A percentile compares a stretch with the other conserved stretches of the same genome.
phyloP scores from a whole-genome alignment of 345 rosid genomes.

The Cardamine resedifolia region DNA sequence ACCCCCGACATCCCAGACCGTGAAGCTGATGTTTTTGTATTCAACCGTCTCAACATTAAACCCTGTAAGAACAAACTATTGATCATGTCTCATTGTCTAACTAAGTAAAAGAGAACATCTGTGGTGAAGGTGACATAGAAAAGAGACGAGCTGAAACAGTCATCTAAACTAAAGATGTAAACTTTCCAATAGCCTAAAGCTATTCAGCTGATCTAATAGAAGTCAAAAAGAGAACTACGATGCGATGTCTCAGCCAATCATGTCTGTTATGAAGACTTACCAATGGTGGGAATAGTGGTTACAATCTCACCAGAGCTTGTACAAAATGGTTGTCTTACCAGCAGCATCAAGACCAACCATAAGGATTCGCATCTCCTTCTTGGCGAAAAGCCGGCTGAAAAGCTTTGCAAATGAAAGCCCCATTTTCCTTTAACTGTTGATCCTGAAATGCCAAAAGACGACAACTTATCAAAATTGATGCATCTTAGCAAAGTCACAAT shows the following conservation, averaged over 20 bases:
- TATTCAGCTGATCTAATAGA: not conserved
- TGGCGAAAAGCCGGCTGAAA: constrained; percentile 65
- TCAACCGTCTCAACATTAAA: constrained; percentile 71
- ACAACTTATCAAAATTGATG: not conserved
- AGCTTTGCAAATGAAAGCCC: constrained; percentile 70
- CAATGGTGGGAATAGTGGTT: constrained; percentile 72
- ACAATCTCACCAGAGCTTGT: constrained; percentile 78
- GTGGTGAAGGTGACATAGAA: not conserved
- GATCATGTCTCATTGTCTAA: not conserved
- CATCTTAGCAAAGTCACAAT: not conserved
- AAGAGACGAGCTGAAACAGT: not conserved
- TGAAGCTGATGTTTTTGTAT: constrained; percentile 67
- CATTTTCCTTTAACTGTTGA: constrained; percentile 40
- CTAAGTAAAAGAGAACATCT: not conserved
- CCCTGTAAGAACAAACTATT: constrained; percentile 32
- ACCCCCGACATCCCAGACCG: constrained; percentile 73
- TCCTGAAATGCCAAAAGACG: not conserved
- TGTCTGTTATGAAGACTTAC: constrained; percentile 35
- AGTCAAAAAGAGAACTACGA: not conserved
- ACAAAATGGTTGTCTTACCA: constrained; percentile 74
- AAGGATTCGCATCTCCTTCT: constrained; percentile 74
- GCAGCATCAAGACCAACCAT: constrained; percentile 86
- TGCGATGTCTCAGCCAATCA: not conserved
- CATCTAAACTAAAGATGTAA: not conserved
- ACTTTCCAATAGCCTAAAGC: not conserved